Base-by-base conservation (phyloP, 768 basidiomycete species). In the Boletus reticuloceps region DNA sequence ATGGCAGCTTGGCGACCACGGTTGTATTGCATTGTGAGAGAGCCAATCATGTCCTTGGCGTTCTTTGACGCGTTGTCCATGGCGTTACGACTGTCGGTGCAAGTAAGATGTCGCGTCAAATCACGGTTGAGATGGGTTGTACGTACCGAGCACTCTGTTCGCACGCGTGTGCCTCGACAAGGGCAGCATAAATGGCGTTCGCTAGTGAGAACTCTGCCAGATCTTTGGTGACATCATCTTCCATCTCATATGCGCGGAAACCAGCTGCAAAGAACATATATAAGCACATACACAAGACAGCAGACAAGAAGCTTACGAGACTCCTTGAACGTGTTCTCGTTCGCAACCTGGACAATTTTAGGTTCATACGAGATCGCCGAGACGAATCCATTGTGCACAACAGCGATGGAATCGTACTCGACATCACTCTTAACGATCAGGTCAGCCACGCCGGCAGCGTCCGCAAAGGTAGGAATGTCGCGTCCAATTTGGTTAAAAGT, bases 51-150 rank as follows among this genome's bases (percentile, higher is more conserved):
- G 75, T 95, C 94, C 34, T 76, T 77, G 54, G 97, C 97, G 74
- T 99, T 98, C 86, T 99, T 99, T 62, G 95, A 94, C 46, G 96
- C 96, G 69, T 94, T 98, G 84, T 98, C 97, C 97, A 99, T 99
- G 67, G 97, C 97, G 64, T 96, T 98, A 64, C 96, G 89, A 73
- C 96, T 65, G 54, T 53, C 20, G 40, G 31, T 14, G 31, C 10
- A 13, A 1, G 47, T 58, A 38, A 58, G 39, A 47, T 6, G 11
- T 29, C 11, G 12, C 9, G 20, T 17, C 27, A 3, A 37, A 25
- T 32, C 7, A 5, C 19, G 7, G 27, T 9, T 29, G 27, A 4
- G 4, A 29, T 22, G 20, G 1, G 17, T 29, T 37, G 12, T 36
- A 76, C 69, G 36, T 74, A 93, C 91, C 89, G 91, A 66, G 91